Conservation (phyloP, 225 moss, liverwort and hornwort species). For the Marchantia paleacea region DNA sequence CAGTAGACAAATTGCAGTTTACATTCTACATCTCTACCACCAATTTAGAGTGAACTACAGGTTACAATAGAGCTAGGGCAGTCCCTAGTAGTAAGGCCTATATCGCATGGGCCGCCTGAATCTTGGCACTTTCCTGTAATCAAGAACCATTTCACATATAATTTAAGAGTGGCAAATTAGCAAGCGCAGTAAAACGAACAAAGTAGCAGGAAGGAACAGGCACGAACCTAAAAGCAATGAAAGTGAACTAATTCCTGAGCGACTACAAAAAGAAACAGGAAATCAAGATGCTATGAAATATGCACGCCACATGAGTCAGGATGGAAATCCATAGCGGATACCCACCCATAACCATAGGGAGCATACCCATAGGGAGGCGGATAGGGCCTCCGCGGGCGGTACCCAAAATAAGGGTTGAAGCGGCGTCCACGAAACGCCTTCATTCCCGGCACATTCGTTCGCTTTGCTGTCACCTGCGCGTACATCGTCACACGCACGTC, state of each 20-base stretch:
- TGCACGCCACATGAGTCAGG: slow-evolving; percentile 69
- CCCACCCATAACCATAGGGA: slow-evolving; percentile 73
- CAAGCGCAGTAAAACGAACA: not conserved
- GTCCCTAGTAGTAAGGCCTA: slow-evolving; percentile 83
- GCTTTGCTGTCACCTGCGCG: slow-evolving; percentile 75
- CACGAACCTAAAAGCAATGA: not conserved
- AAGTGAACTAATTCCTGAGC: slow-evolving; percentile 27
- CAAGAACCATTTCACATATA: slow-evolving; percentile 5
- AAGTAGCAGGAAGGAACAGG: not conserved
- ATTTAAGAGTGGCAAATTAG: not conserved
- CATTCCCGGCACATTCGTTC: slow-evolving; percentile 90
- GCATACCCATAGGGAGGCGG: slow-evolving; percentile 90
- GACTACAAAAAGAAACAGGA: slow-evolving; percentile 49
- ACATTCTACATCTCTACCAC: slow-evolving; percentile 49
- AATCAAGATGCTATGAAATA: slow-evolving; percentile 67
- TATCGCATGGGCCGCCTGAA: slow-evolving; percentile 92
- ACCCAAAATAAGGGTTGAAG: slow-evolving; percentile 86
- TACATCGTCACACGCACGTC: not conserved
- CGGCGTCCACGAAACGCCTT: slow-evolving; percentile 79
- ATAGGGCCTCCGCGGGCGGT: slow-evolving; percentile 89
- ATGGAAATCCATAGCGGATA: slow-evolving; percentile 67
- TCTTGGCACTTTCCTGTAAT: slow-evolving; percentile 82
- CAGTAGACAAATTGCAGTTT: slow-evolving; percentile 39
- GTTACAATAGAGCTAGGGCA: slow-evolving; percentile 12
- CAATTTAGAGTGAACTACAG: slow-evolving; percentile 24